phyloP scores from a whole-genome alignment of 2,329 filamentous ascomycete genomes.

The Sclerotinia subarctica region DNA sequence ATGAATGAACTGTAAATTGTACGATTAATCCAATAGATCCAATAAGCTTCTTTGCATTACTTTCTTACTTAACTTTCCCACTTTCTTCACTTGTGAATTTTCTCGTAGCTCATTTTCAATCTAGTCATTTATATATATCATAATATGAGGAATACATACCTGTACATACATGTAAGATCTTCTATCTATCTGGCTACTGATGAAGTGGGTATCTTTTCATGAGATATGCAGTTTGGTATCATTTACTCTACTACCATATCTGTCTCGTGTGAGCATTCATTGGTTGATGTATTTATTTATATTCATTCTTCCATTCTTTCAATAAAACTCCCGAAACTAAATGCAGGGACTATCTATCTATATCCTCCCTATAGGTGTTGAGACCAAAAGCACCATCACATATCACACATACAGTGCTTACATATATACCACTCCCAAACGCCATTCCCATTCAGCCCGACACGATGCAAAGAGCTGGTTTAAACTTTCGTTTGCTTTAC shows the following conservation, averaged over 20 bases:
- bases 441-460: neutral
- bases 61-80: neutral
- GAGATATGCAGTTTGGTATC: neutral
- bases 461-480: neutral
- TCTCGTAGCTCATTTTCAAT: neutral
- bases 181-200: neutral
- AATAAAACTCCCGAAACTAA: neutral
- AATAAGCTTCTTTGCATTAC: too few relatives aligned
- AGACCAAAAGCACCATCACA: neutral
- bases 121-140: too few relatives aligned
- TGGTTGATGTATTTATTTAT: too few relatives aligned
- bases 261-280: neutral
- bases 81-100: neutral
- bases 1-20: neutral
- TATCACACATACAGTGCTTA: neutral
- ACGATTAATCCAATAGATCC: neutral
- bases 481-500: conserved; percentile 57
- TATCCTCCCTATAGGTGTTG: conserved; percentile 12
- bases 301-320: too few relatives aligned
- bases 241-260: neutral
- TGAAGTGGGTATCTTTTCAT: conserved; percentile 1
- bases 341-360: neutral
- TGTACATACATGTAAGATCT: too few relatives aligned
- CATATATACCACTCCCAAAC: conserved; percentile 5
- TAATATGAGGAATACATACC: neutral